Percentiles rank a stretch among this genome's conserved stretches.
These are phyloP conservation scores for Polytolypa hystricis DNA, from an alignment of 2,329 filamentous ascomycete genomes.

Conservation along the genomic window DNA sequence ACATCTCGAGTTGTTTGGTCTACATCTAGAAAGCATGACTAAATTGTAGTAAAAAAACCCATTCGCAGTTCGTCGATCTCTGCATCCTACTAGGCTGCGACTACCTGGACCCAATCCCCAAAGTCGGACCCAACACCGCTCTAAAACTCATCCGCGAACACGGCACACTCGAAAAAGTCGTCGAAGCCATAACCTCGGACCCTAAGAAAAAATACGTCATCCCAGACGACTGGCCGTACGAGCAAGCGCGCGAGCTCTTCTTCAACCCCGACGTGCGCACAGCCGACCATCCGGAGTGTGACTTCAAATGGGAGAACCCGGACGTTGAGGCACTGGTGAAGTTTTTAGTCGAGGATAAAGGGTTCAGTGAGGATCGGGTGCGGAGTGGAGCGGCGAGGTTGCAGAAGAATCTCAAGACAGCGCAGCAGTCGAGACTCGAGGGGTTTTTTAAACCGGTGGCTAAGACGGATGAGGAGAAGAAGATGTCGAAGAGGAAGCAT, in stretches of 20 bases:
- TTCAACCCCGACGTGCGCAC: conserved; percentile 77
- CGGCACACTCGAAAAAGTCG: conserved; percentile 73
- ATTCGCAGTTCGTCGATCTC: conserved; percentile 79
- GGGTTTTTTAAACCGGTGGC: conserved; percentile 94
- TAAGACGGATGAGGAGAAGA: conserved; percentile 78
- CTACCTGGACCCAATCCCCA: conserved; percentile 92
- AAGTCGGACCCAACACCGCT: conserved; percentile 82
- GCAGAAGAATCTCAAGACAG: conserved; percentile 81
- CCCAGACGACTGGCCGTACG: conserved; percentile 94
- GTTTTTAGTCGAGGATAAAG: conserved; percentile 87
- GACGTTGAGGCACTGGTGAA: conserved; percentile 82
- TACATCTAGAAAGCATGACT: no score
- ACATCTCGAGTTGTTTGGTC: not conserved
- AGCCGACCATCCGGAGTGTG: conserved; percentile 75
- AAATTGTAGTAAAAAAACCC: not conserved
- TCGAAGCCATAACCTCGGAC: conserved; percentile 67
- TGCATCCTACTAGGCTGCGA: conserved; percentile 97
- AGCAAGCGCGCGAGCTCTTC: conserved; percentile 85
- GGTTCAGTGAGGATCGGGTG: conserved; percentile 92
- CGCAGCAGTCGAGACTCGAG: conserved; percentile 82
- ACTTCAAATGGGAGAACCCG: conserved; percentile 96
- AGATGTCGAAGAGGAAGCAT: conserved; percentile 78
- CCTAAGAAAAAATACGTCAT: conserved; percentile 69
- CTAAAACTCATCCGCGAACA: conserved; percentile 91
- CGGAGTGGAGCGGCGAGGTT: conserved; percentile 65